Conservation (phyloP, 2,329 filamentous ascomycete species). For the Epichloe sibirici region DNA sequence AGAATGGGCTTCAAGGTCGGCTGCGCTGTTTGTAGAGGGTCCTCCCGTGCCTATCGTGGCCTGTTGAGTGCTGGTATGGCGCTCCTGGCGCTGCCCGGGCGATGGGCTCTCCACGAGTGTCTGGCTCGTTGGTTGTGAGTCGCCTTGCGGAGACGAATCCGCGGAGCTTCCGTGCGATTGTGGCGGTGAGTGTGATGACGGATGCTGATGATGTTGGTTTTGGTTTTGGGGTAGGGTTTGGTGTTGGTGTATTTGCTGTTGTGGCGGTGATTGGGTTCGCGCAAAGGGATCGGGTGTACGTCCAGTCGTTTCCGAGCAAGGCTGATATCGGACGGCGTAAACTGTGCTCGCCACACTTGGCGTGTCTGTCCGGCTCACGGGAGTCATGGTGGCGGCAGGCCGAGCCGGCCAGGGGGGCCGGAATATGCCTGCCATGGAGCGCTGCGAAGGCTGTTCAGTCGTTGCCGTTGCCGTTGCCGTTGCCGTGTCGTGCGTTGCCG, state of each 20-base stretch:
- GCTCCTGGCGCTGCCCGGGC: constrained; percentile 8
- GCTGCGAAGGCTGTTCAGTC: constrained; percentile 14
- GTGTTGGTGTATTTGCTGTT: background rate
- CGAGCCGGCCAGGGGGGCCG: constrained; percentile 46
- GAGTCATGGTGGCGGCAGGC: constrained; percentile 42
- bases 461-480: background rate
- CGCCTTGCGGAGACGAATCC: constrained; percentile 24
- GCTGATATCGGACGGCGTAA: constrained; percentile 50
- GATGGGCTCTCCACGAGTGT: constrained; percentile 15
- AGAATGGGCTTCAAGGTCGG: constrained; percentile 18
- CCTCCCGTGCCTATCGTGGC: constrained; percentile 12
- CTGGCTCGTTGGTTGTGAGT: constrained; percentile 15
- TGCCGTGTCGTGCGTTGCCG: constrained; percentile 7
- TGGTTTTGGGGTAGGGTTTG: background rate
- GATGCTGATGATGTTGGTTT: background rate
- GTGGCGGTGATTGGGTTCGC: constrained; percentile 14
- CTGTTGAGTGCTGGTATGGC: constrained; percentile 1
- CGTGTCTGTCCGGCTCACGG: constrained; percentile 49
- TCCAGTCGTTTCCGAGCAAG: constrained; percentile 38
- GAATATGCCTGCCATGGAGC: constrained; percentile 23
- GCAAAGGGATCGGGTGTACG: constrained; percentile 30
- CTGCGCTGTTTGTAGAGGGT: constrained; percentile 5
- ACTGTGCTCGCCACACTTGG: constrained; percentile 52
- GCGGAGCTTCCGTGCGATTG: constrained; percentile 8
- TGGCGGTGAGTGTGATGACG: background rate